Base-by-base conservation (phyloP, 192 early-diverging fungal genomes). In the Coemansia furcata region DNA sequence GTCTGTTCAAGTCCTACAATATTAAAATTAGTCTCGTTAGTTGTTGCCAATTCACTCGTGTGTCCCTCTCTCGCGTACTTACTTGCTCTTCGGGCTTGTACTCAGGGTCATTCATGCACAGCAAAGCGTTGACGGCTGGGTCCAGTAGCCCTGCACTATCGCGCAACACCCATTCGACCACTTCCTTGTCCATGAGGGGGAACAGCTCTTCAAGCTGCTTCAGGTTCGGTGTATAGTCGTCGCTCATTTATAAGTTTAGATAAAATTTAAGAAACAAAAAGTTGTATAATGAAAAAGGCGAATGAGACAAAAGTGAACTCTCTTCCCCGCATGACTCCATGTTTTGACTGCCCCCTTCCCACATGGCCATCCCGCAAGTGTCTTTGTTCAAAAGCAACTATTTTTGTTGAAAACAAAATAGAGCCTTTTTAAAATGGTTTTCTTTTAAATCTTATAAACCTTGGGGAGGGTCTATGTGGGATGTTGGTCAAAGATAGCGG, bases 71-170 rank as follows among this genome's bases (percentile, higher is more conserved):
- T 26, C 23, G 23, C 23, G 1, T 26, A 37, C 32, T 63, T 69
- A 42, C 60, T 50, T 63, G 55, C 30, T 47, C 50, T 1, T 69
- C 74, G 32, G 79, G 70, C 65, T 73, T 70, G 65, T 62, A 82
- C 30, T 58, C 43, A 4, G 71, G 73, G 71, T 82, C 79, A 26
- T 19, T 68, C 74, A 82, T 75, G 44, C 65, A 55, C 8, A 82
- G 50, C 38, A 82, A 37, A 6, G 49, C 43, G 26, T 76, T 47
- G 33, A 67, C 60, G 17, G 42, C 61, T 42, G 67, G 47, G 7
- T 73, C 71, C 6, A 75, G 30, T 14, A 60, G 61, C 0, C 74
- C 74, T 1, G 54, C 59, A 36, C 66, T 76, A 37, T 44, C 57
- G 37, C 49, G 50, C 14, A 82, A 60, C 9, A 82, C 63, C 6